Base-by-base conservation (phyloP, 2,329 filamentous ascomycete species). In the Hypoxylon sp. region DNA sequence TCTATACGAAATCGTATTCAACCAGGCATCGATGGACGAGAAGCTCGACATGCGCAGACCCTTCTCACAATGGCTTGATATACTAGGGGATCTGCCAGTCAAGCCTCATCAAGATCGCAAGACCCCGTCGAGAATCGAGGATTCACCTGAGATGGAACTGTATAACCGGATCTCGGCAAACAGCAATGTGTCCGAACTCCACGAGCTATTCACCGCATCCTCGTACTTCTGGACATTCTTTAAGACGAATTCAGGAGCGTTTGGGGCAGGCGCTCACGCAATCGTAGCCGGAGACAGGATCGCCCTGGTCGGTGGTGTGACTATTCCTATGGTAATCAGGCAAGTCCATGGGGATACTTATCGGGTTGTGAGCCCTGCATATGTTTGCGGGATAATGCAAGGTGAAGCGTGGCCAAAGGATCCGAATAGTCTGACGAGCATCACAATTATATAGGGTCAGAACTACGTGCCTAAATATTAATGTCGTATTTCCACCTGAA, bases 151-250 rank as follows among this genome's bases (percentile, higher is more conserved):
- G n/a, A 50, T 56, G 34, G 32, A 34, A 25, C 2, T 56, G 7
- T 56, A 62, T 9, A 43, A 55, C 2, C 41, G 41, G 9, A 61
- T 61, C 2, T 55, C 59, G 23, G 43, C 32, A 50, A 14, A 56
- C 13, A 23, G 23, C 11, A 34, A 49, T 14, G 43, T 61, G 7
- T 55, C 50, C 21, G 43, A 55, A 23, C 21, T 55, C 2, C 50
- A 61, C n/a, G 59, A 55, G 30, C 50, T 55, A 11, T 55, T 55
- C 7, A 61, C 50, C n/a, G 41, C 50, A 1, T 36, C 43, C 2
- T 48, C 43, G 2, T 61, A 55, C n/a, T 61, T 55, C 11, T 61
- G 41, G 50, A 55, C 41, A 10, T 55, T 55, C 14, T 61, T 55
- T 21, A 61, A 49, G 28, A 55, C 21, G 9, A 32, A 41, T n/a